A percentile compares a stretch with the other conserved stretches of the same genome.
These are phyloP conservation scores for Pseudogymnoascus sp. DNA, from an alignment of 2,329 filamentous ascomycete species.

Conservation along the genomic window DNA sequence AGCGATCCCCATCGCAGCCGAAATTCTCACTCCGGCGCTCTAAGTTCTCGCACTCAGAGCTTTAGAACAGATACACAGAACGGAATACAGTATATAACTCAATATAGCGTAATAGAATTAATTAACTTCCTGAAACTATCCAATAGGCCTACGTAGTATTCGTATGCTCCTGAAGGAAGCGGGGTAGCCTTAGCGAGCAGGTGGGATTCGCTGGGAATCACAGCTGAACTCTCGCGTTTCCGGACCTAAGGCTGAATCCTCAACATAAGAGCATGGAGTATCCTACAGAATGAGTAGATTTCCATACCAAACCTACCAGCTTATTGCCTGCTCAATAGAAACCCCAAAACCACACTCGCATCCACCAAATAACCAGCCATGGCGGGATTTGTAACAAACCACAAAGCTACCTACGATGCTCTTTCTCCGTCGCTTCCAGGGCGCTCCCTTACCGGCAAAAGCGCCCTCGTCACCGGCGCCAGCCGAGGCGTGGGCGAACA, in stretches of 20 bases:
- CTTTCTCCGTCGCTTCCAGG: slow-evolving; percentile 26
- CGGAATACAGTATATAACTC: neutral
- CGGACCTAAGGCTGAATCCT: neutral
- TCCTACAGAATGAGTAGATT: neutral
- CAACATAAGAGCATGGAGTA: neutral
- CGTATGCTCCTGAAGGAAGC: neutral
- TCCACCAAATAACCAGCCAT: neutral
- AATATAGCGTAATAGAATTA: neutral
- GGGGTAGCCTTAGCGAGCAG: neutral
- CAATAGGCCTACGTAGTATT: neutral
- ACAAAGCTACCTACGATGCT: slow-evolving; percentile 14
- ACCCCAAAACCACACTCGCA: neutral
- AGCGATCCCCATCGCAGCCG: neutral
- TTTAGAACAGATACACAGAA: neutral
- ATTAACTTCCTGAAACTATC: neutral
- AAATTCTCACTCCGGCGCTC: neutral
- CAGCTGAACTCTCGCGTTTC: neutral
- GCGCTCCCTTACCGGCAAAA: slow-evolving; percentile 35
- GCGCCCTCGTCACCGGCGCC: slow-evolving; percentile 39
- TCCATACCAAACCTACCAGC: neutral
- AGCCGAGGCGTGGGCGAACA: slow-evolving; percentile 37
- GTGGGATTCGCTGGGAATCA: neutral
- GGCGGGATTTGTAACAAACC: neutral
- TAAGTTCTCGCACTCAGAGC: neutral
- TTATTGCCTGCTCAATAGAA: neutral